Base-by-base conservation (phyloP, 805 yeast genomes). In the Myxozyma vanderwaltii region DNA sequence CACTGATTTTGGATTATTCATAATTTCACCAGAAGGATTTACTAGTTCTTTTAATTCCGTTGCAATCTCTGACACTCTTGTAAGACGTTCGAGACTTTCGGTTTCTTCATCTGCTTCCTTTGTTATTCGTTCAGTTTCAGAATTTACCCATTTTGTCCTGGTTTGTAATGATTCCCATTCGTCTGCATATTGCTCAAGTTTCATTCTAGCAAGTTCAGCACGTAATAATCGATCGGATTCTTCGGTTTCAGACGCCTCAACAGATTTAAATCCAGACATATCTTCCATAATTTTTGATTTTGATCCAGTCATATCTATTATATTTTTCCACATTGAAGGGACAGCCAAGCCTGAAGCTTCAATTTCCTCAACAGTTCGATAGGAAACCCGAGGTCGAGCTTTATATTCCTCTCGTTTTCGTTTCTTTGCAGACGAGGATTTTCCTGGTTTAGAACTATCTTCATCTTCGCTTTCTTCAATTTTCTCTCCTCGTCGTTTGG, bases 321-420 rank as follows among this genome's bases (percentile, higher is more conserved):
- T 58, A 27, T 52, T 29, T 48, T 65, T 65, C 58, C 69, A 61
- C 8, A 52, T 55, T 13, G 57, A 52, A 7, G 75, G 73, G 8
- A 72, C 64, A n/a, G 58, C 57, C 21, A 72, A 53, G 6, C 71
- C 71, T 29, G 68, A 66, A 8, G 60, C 50, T 53, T 69, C 69
- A 58, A 73, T 53, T 44, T 72, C 74, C 39, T 64, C 66, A 23
- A 71, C 57, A 1, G 73, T 69, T 23, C 60, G 65, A 52, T 59
- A 71, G 12, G 66, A 43, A 21, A 56, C 62, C 48, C 61, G 63
- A 1, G 70, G 66, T 39, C 49, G 45, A 24, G 60, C 27, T 23
- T 36, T 45, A 4, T 17, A 35, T 31, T 41, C 47, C 19, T 50
- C 50, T 35, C 64, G 49, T 24, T 52, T 39, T 38, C 57, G 50